Percentiles rank a stretch among this genome's conserved stretches.
These are phyloP conservation scores for Friedmanniomyces simplex DNA, from an alignment of 495 filamentous ascomycete genomes.

Conservation along the genomic window DNA sequence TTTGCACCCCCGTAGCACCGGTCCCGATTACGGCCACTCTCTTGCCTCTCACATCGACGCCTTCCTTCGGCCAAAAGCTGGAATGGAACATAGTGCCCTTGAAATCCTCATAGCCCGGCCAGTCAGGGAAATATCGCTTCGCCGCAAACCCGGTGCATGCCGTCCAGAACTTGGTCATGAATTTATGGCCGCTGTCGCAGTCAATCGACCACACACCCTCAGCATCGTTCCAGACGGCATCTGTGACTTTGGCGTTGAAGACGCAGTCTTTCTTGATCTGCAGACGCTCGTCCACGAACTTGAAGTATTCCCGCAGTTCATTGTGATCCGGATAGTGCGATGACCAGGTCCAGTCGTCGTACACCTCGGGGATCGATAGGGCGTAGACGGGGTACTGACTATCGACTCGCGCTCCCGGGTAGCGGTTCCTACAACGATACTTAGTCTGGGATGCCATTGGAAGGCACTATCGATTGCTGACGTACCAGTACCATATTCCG, in stretches of 20 bases:
- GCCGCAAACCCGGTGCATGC: constrained; percentile 34
- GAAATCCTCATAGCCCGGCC: constrained; percentile 32
- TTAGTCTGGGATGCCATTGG: not conserved
- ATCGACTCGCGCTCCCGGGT: constrained; percentile 39
- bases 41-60: constrained; percentile 40
- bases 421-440: constrained; percentile 17
- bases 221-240: constrained; percentile 32
- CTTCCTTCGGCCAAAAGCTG: constrained; percentile 43
- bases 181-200: constrained; percentile 25
- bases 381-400: constrained; percentile 35
- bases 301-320: constrained; percentile 37
- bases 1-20: constrained; percentile 46
- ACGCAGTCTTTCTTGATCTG: constrained; percentile 36
- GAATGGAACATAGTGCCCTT: constrained; percentile 41
- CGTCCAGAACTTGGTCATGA: not conserved
- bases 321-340: constrained; percentile 33
- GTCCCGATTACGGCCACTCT: constrained; percentile 47
- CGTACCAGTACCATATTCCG: constrained; percentile 42
- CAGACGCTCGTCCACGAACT: constrained; percentile 34
- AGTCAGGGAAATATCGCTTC: constrained; percentile 31
- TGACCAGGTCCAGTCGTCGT: constrained; percentile 37
- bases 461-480: not conserved
- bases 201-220: constrained; percentile 31
- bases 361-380: constrained; percentile 33
- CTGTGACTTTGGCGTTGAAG: constrained; percentile 33